Evolutionary conservation across 805 yeast species (phyloP).

Genomic region (Hanseniaspora taiwanica): DNA sequence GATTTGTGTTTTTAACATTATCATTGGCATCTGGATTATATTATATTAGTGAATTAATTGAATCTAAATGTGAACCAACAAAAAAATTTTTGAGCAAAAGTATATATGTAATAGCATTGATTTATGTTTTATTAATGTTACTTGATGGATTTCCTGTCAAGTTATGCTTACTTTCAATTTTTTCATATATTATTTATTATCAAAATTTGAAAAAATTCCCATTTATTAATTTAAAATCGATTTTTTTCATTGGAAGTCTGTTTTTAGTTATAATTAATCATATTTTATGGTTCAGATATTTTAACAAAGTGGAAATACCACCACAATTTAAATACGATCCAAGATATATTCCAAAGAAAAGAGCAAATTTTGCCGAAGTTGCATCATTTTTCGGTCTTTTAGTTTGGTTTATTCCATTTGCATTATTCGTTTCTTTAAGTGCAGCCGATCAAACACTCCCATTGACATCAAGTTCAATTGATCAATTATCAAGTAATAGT

Average conservation of each 20-base stretch:
- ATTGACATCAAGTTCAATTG: no score
- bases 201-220: constrained; percentile 78
- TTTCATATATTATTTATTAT: constrained; percentile 57
- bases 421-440: constrained; percentile 79
- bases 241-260: constrained; percentile 59
- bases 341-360: constrained; percentile 46
- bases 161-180: constrained; percentile 52
- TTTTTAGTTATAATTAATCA: constrained; percentile 67
- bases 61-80: constrained; percentile 83
- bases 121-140: constrained; percentile 44
- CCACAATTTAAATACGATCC: constrained; percentile 49
- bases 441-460: constrained; percentile 89
- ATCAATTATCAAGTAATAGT: no score
- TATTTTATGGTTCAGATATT: constrained; percentile 79
- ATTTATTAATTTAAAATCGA: constrained; percentile 59
- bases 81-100: constrained; percentile 49
- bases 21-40: constrained; percentile 84
- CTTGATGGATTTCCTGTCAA: constrained; percentile 72
- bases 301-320: constrained; percentile 54
- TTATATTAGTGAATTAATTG: constrained; percentile 83
- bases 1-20: constrained; percentile 47
- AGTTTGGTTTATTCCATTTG: constrained; percentile 89
- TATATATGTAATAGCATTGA: constrained; percentile 46
- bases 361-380: constrained; percentile 77
- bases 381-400: constrained; percentile 92